Conservation (phyloP, 345 rosid species). For the Alliaria petiolata region DNA sequence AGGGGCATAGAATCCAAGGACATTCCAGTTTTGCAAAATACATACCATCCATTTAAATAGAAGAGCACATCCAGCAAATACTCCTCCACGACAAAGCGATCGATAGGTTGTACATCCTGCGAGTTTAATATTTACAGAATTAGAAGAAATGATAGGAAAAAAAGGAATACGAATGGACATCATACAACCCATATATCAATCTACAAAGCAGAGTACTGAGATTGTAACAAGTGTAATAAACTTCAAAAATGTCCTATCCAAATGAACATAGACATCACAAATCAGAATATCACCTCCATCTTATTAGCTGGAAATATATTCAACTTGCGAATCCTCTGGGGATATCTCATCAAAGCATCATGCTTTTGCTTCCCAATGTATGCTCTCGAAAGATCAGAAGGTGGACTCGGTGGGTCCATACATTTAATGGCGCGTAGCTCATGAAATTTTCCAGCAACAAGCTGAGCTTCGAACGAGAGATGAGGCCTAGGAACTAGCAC, state of each 20-base stretch:
- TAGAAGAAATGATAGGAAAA: conserved; percentile 6
- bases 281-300: conserved; percentile 55
- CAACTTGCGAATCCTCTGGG: conserved; percentile 85
- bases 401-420: conserved; percentile 67
- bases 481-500: conserved; percentile 92
- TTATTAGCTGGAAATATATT: conserved; percentile 82
- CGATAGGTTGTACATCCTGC: conserved; percentile 95
- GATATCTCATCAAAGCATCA: conserved; percentile 74
- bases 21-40: conserved; percentile 17
- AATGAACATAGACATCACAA: conserved; percentile 4
- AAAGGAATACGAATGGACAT: background rate
- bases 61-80: conserved; percentile 90
- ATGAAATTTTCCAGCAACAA: conserved; percentile 92
- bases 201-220: too few species aligned
- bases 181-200: conserved; percentile 6
- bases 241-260: background rate
- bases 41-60: conserved; percentile 95
- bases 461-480: conserved; percentile 96
- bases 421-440: conserved; percentile 68
- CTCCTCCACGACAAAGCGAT: conserved; percentile 91
- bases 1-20: background rate
- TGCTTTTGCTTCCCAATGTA: conserved; percentile 75
- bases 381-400: conserved; percentile 47
- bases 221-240: background rate
- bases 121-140: conserved; percentile 15